Evolutionary conservation across 805 yeast genomes (phyloP).

Genomic region (Wickerhamiella dianesei): DNA sequence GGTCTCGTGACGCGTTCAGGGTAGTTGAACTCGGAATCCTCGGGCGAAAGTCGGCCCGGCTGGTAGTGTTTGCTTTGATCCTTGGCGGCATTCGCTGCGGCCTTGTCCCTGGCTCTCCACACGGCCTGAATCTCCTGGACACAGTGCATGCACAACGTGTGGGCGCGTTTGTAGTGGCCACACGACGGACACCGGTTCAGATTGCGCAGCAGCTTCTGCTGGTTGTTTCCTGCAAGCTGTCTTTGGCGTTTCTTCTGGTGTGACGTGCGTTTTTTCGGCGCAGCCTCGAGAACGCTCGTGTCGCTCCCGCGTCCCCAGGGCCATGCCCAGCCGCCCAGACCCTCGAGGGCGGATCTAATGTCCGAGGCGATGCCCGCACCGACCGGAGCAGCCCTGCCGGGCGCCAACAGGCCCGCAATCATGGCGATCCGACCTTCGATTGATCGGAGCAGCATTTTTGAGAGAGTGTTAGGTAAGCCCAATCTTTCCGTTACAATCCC

Average conservation of each 20-base stretch:
- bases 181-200: slow-evolving; percentile 90
- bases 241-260: slow-evolving; percentile 75
- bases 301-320: slow-evolving; percentile 1
- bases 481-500: background rate
- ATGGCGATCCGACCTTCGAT: background rate
- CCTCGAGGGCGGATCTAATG: background rate
- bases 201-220: slow-evolving; percentile 58
- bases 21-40: slow-evolving; percentile 19
- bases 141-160: slow-evolving; percentile 86
- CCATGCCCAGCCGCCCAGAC: slow-evolving; percentile 1
- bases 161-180: slow-evolving; percentile 82
- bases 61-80: slow-evolving; percentile 20
- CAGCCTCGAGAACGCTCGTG: slow-evolving; percentile 45
- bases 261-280: slow-evolving; percentile 86
- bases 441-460: slow-evolving; percentile 1
- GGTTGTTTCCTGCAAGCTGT: slow-evolving; percentile 69
- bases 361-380: slow-evolving; percentile 7
- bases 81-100: slow-evolving; percentile 9
- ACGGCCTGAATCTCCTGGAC: slow-evolving; percentile 63
- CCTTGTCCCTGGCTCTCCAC: slow-evolving; percentile 37
- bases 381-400: slow-evolving; percentile 4
- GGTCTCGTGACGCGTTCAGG: slow-evolving; percentile 21
- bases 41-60: slow-evolving; percentile 9
- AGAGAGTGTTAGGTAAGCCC: background rate
- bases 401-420: background rate